Evolutionary conservation across 2,329 filamentous ascomycete species (phyloP).

Genomic region (Colletotrichum nymphaeae): DNA sequence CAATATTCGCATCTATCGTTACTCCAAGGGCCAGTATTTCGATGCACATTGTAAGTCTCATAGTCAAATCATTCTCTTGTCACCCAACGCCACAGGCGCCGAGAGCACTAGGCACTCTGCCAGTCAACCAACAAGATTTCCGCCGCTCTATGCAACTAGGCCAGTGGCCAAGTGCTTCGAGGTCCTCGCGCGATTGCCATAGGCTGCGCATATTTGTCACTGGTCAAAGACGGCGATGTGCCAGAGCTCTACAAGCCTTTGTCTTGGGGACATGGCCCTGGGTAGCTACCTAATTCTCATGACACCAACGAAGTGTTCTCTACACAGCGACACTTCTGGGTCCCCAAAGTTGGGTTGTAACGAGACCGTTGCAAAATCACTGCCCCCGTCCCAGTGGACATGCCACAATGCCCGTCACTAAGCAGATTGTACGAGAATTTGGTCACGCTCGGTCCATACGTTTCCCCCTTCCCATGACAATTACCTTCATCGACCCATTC

Average conservation of each 20-base stretch:
- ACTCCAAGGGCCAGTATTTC: constrained; percentile 88
- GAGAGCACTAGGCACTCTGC: neutral
- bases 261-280: neutral
- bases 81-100: constrained; percentile 24
- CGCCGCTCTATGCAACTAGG: neutral
- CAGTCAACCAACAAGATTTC: neutral
- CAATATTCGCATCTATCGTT: constrained; percentile 91
- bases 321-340: neutral
- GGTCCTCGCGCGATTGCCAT: neutral
- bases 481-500: constrained; percentile 31
- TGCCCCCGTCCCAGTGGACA: neutral
- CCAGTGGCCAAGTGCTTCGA: neutral
- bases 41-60: constrained; percentile 83
- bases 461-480: constrained; percentile 17
- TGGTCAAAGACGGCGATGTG: neutral
- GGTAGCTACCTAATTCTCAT: neutral
- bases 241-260: neutral
- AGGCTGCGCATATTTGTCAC: constrained; percentile 14
- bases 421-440: constrained; percentile 3
- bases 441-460: constrained; percentile 16
- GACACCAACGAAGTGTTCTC: neutral
- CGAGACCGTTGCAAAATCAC: neutral
- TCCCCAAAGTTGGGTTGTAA: neutral
- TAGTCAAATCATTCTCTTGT: constrained; percentile 23
- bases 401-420: neutral